Percentiles rank a stretch among this genome's conserved stretches.
Evolutionary conservation across 2,329 filamentous ascomycete genomes (phyloP).

Genomic region (Aaosphaeria arxii): DNA sequence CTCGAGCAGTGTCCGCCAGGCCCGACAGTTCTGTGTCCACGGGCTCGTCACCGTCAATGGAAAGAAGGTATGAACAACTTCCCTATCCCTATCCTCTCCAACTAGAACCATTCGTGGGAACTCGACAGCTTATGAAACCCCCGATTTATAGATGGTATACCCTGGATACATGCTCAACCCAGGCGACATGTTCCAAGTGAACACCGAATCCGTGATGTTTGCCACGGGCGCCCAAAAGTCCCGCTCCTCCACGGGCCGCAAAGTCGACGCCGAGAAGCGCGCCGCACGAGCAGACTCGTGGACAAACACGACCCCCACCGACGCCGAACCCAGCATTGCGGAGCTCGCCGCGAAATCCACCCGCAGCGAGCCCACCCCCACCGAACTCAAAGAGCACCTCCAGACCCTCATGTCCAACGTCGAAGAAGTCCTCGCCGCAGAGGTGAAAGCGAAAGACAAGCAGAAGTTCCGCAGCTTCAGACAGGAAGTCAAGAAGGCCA

Average conservation of each 20-base stretch:
- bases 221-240: constrained; percentile 75
- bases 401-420: constrained; percentile 47
- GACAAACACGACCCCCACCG: constrained; percentile 11
- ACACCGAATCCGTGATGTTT: constrained; percentile 81
- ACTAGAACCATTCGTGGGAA: neutral
- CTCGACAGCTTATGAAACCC: neutral
- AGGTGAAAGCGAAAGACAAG: constrained; percentile 69
- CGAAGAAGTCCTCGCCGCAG: constrained; percentile 56
- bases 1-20: constrained; percentile 88
- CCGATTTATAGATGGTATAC: constrained; percentile 69
- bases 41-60: constrained; percentile 95
- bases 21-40: constrained; percentile 90
- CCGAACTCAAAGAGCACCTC: constrained; percentile 32
- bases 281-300: constrained; percentile 26
- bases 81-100: neutral
- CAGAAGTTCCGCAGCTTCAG: constrained; percentile 72
- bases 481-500: constrained; percentile 60
- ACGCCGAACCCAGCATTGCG: constrained; percentile 11
- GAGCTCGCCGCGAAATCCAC: constrained; percentile 1
- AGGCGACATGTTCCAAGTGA: constrained; percentile 96
- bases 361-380: constrained; percentile 23
- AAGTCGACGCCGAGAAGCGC: constrained; percentile 25
- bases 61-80: constrained; percentile 65
- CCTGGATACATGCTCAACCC: constrained; percentile 94
- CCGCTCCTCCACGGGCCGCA: constrained; percentile 26